A percentile compares a stretch with the other conserved stretches of the same genome.
phyloP scores from a whole-genome alignment of 2,329 filamentous ascomycete species.

The Cryphonectria radicalis region DNA sequence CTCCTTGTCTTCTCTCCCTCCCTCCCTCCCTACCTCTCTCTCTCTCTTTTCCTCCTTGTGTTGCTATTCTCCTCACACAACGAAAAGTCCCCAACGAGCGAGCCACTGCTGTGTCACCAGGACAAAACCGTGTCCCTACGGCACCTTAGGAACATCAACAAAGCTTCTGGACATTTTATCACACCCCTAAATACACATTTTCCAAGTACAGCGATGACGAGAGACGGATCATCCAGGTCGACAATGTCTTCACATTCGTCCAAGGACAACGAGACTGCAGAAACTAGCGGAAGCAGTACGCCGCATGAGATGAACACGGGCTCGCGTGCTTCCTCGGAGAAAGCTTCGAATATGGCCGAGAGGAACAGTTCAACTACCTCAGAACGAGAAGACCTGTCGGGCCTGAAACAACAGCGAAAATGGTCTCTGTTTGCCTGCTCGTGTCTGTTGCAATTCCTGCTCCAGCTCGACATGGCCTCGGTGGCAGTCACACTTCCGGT shows the following conservation, averaged over 20 bases:
- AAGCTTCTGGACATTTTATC: not conserved
- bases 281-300: not conserved
- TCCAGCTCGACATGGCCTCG: conserved; percentile 33
- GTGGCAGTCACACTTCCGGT: conserved; percentile 33
- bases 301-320: not conserved
- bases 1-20: not conserved
- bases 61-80: not conserved
- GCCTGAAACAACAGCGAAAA: conserved; percentile 24
- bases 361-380: not conserved
- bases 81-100: not conserved
- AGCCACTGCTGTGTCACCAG: not conserved
- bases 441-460: conserved; percentile 33
- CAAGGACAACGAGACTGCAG: not conserved
- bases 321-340: not conserved
- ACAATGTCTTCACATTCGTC: not conserved
- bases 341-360: not conserved
- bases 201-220: not conserved
- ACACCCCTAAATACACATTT: not conserved
- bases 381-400: conserved; percentile 1
- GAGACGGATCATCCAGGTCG: not conserved
- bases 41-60: not conserved
- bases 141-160: not conserved
- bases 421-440: conserved; percentile 31
- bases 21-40: not conserved
- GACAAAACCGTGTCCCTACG: not conserved